phyloP scores from a whole-genome alignment of 2,329 filamentous ascomycete species.

The Aspergillus sergii region DNA sequence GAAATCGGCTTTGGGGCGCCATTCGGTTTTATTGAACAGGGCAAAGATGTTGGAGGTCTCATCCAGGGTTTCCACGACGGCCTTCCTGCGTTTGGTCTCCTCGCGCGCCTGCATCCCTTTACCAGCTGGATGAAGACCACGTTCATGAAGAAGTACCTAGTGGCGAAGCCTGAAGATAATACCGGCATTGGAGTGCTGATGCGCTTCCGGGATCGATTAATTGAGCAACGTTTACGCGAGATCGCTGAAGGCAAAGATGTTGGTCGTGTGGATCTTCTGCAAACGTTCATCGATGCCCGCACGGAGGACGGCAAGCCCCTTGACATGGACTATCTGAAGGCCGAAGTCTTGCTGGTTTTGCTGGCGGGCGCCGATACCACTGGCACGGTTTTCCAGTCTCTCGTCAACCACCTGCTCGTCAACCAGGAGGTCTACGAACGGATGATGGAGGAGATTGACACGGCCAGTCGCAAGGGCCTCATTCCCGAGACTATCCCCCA shows the following conservation, averaged over 20 bases:
- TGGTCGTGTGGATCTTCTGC: slow-evolving; percentile 55
- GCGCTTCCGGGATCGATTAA: slow-evolving; percentile 59
- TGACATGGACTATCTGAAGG: slow-evolving; percentile 55
- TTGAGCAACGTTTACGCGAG: slow-evolving; percentile 52
- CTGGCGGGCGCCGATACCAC: slow-evolving; percentile 58
- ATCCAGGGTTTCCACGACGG: slow-evolving; percentile 60
- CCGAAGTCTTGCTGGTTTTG: slow-evolving; percentile 56
- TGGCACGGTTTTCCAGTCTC: slow-evolving; percentile 53
- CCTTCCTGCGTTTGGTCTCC: slow-evolving; percentile 53
- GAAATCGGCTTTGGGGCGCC: slow-evolving; percentile 60
- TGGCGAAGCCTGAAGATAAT: slow-evolving; percentile 56
- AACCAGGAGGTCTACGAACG: slow-evolving; percentile 46
- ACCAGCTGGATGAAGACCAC: slow-evolving; percentile 59
- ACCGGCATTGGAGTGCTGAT: slow-evolving; percentile 60
- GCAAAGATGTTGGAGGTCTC: slow-evolving; percentile 55
- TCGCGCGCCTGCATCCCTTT: slow-evolving; percentile 57
- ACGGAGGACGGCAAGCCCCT: slow-evolving; percentile 51
- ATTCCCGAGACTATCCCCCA: slow-evolving; percentile 38
- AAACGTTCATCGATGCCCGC: slow-evolving; percentile 51
- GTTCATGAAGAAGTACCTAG: slow-evolving; percentile 55
- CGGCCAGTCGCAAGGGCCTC: slow-evolving; percentile 34
- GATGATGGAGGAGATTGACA: slow-evolving; percentile 52
- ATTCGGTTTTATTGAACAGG: slow-evolving; percentile 59
- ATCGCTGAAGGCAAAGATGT: slow-evolving; percentile 49
- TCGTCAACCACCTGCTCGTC: slow-evolving; percentile 49